These are phyloP conservation scores for Schizochytrium sp. DNA, from an alignment of 108 stramenopile genomes.

Conservation along the genomic window DNA sequence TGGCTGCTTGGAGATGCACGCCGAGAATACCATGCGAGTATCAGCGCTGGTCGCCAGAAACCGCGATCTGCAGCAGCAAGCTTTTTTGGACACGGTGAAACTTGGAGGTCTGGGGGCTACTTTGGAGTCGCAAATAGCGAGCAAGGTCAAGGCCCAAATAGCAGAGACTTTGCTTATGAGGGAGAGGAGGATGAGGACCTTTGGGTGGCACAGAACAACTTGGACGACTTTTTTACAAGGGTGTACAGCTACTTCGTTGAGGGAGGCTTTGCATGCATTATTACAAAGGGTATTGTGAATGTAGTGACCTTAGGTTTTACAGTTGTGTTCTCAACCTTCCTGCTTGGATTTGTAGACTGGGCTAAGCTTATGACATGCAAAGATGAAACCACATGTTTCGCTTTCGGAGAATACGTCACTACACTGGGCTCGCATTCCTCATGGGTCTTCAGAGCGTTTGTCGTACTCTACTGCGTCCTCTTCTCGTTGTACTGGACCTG, in stretches of 20 bases:
- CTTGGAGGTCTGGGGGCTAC: not conserved
- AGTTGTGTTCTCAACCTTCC: slow-evolving; percentile 83
- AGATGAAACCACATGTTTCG: slow-evolving; percentile 84
- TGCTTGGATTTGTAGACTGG: slow-evolving; percentile 91
- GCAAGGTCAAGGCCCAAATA: not conserved
- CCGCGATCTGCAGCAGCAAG: not conserved
- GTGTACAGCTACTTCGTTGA: slow-evolving; percentile 91
- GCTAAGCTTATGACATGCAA: slow-evolving; percentile 79
- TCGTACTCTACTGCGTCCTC: slow-evolving; percentile 60
- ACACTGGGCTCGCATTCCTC: slow-evolving; percentile 64
- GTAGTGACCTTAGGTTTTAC: slow-evolving; percentile 88
- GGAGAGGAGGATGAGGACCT: slow-evolving; percentile 51
- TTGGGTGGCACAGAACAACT: slow-evolving; percentile 21
- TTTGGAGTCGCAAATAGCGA: not conserved
- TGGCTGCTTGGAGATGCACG: slow-evolving; percentile 42
- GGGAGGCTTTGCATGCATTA: slow-evolving; percentile 86
- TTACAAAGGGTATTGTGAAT: slow-evolving; percentile 85
- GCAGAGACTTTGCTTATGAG: not conserved
- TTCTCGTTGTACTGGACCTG: slow-evolving; percentile 60
- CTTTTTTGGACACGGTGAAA: not conserved
- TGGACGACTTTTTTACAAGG: slow-evolving; percentile 63
- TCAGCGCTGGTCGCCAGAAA: not conserved
- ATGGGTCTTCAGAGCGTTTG: slow-evolving; percentile 63
- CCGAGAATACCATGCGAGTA: not conserved
- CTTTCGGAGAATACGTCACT: slow-evolving; percentile 73